Evolutionary conservation across 768 basidiomycete genomes (phyloP).

Genomic region (Panellus pusillus): DNA sequence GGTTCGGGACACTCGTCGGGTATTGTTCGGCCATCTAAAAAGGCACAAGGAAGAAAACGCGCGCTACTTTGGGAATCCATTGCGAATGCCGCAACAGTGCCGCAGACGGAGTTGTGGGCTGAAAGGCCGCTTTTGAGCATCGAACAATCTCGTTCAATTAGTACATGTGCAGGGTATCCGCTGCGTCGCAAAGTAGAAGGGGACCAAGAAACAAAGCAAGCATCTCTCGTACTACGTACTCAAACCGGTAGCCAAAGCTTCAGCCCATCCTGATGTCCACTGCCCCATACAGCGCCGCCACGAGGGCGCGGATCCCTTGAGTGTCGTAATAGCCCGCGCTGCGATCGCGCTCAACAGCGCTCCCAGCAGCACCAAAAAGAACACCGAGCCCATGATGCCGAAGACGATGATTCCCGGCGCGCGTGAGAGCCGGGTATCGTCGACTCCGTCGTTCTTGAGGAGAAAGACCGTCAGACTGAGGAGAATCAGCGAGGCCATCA

Average conservation of each 20-base stretch:
- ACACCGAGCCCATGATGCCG: conserved; percentile 13
- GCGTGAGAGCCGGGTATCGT: neutral
- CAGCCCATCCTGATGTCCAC: conserved; percentile 7
- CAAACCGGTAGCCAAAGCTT: conserved; percentile 14
- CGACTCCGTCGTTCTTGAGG: conserved; percentile 10
- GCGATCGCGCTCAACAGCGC: conserved; percentile 8
- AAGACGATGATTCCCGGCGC: conserved; percentile 16
- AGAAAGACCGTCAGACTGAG: conserved; percentile 25
- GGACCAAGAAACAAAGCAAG: too few relatives aligned
- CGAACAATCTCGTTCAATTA: too few relatives aligned
- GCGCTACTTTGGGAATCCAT: too few relatives aligned
- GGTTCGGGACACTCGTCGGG: too few relatives aligned
- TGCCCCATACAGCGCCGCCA: conserved; percentile 9
- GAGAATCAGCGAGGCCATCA: conserved; percentile 23
- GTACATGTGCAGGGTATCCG: too few relatives aligned
- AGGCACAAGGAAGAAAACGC: too few relatives aligned
- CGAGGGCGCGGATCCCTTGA: conserved; percentile 3
- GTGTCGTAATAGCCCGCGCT: conserved; percentile 5
- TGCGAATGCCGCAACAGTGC: too few relatives aligned
- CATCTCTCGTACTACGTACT: neutral
- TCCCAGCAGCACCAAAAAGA: conserved; percentile 1
- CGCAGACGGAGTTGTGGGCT: too few relatives aligned
- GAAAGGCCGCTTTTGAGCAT: too few relatives aligned
- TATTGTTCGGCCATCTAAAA: too few relatives aligned
- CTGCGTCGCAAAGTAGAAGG: too few relatives aligned